Evolutionary conservation across 148 eudicot genomes (phyloP), one percentile per base, ranked within the genome.

Genomic region (Heliamphora exappendiculata): DNA sequence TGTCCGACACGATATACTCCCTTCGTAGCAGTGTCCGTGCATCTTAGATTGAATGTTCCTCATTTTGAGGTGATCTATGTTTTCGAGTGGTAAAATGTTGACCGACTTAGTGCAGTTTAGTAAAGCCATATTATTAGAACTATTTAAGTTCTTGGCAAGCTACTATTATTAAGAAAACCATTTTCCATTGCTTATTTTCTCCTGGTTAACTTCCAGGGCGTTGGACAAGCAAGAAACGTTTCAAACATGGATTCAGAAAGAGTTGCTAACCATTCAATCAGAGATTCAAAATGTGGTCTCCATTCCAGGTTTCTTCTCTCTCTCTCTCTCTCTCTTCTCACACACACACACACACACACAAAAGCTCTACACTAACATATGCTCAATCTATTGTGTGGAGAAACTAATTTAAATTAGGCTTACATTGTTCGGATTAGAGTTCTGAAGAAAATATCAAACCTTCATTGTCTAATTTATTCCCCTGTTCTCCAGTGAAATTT

Each of bases 241-340:
- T 92, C 86, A 12, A 75, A 75, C 49, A 63, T 85, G 74, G 91
- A 92, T 76, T 58, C 91, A 10, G 96, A 86, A 41, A 85, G 83
- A 80, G 88, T 91, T 78, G 92, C 89, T 69, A 82, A 87, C 86
- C 97, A 95, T 84, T 92, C 97, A 17, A 91, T 94, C 26, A 88
- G 97, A 81, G 87, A 87, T 75, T 83, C 93, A 72, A 93, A 87
- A 64, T 79, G 84, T 29, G 89, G 88, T 45, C 85, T 84, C 42
- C 80, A 78, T 77, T 84, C 87, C 78, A 92, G 99, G 99, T 95
- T 44, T 78, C 55, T 47, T 72, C 82, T 53, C 78, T 73, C 60
- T 74, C 49, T 72, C 75, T 75, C 44, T 22, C 71, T 47, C 71
- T 39, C 72, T 47, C 63, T 42, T n/a, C 22, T 17, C 70, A 17